Evolutionary conservation across 805 yeast species (phyloP).

Genomic region (Metschnikowia arizonensis): DNA sequence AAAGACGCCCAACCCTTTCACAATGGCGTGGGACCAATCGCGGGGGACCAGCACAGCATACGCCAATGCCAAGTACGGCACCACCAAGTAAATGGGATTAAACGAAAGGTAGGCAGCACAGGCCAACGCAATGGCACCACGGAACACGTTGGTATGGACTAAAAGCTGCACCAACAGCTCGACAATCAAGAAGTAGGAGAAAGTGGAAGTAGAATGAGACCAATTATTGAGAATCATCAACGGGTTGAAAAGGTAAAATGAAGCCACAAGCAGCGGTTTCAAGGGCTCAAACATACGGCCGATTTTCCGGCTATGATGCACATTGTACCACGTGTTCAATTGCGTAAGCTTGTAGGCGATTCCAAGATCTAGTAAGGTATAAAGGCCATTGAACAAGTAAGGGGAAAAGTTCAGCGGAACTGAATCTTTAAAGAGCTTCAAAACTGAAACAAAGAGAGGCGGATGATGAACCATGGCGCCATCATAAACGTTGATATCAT

Average conservation of each 20-base stretch:
- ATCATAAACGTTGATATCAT: constrained; percentile 62
- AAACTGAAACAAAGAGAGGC: constrained; percentile 57
- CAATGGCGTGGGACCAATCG: constrained; percentile 12
- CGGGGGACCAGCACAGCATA: constrained; percentile 18
- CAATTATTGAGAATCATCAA: constrained; percentile 63
- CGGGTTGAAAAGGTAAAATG: constrained; percentile 78
- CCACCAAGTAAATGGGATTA: constrained; percentile 55
- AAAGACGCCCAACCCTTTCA: constrained; percentile 12
- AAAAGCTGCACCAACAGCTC: constrained; percentile 45
- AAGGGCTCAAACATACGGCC: constrained; percentile 21
- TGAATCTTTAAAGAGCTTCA: constrained; percentile 35
- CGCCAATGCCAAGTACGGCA: constrained; percentile 50
- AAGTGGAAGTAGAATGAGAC: constrained; percentile 60
- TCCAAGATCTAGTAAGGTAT: constrained; percentile 54
- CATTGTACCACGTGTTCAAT: constrained; percentile 42
- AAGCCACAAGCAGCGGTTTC: constrained; percentile 47
- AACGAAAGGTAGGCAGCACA: constrained; percentile 60
- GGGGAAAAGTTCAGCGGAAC: constrained; percentile 17
- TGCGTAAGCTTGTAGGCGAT: constrained; percentile 52
- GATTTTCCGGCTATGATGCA: constrained; percentile 19
- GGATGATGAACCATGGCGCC: constrained; percentile 89
- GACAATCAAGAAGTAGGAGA: constrained; percentile 57
- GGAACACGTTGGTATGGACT: constrained; percentile 32
- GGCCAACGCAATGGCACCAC: constrained; percentile 53
- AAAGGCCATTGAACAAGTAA: constrained; percentile 40